Conservation (phyloP, 306 rosid species). For the Carpinus fangiana region DNA sequence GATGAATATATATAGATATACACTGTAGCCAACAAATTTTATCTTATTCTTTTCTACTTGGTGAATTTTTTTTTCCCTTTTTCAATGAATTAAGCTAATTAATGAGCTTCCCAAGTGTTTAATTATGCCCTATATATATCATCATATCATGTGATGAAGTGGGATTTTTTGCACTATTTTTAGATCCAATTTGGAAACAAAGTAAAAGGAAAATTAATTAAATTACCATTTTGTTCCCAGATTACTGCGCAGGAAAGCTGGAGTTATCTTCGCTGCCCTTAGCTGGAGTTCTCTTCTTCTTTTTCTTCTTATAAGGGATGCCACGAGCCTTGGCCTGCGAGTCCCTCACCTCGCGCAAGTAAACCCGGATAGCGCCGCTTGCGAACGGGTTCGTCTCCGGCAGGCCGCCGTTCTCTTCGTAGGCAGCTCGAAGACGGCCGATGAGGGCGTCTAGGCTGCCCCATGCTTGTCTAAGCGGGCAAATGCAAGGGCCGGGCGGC, state of each 20-base stretch:
- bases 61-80: neutral
- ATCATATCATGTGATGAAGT: neutral
- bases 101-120: neutral
- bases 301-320: constrained; percentile 64
- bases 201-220: neutral
- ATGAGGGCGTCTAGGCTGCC: constrained; percentile 67
- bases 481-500: constrained; percentile 58
- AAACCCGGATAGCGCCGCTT: constrained; percentile 42
- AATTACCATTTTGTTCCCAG: constrained; percentile 5
- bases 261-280: constrained; percentile 22
- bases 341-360: constrained; percentile 53
- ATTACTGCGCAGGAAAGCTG: constrained; percentile 15
- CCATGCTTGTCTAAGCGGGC: constrained; percentile 69
- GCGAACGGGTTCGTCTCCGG: constrained; percentile 61
- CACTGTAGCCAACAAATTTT: neutral
- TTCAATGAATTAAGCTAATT: neutral
- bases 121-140: neutral
- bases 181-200: neutral
- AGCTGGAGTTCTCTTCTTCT: constrained; percentile 43
- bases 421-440: constrained; percentile 64
- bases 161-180: neutral
- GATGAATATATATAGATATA: neutral
- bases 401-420: constrained; percentile 58
- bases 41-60: neutral
- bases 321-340: constrained; percentile 63